These are phyloP conservation scores for Nemania serpens DNA, from an alignment of 2,329 filamentous ascomycete species.

Conservation along the genomic window DNA sequence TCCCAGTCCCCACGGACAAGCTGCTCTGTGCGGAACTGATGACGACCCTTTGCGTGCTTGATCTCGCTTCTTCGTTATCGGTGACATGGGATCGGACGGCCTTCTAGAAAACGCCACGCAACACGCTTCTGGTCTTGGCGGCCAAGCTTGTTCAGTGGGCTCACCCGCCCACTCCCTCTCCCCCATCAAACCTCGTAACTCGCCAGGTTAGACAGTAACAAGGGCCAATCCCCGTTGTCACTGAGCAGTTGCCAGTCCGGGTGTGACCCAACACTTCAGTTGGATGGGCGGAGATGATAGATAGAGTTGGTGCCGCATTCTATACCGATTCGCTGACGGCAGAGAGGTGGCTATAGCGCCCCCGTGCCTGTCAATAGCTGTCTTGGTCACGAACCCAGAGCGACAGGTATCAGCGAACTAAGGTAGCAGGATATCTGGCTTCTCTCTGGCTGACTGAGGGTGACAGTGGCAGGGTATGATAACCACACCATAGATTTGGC, in stretches of 20 bases:
- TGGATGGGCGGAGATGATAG: slow-evolving; percentile 15
- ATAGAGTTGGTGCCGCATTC: slow-evolving; percentile 23
- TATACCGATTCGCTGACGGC: slow-evolving; percentile 23
- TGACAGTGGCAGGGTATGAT: slow-evolving; percentile 16
- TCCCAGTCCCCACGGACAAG: neutral
- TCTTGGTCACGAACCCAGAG: slow-evolving; percentile 18
- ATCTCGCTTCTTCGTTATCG: slow-evolving; percentile 26
- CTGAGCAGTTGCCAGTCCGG: slow-evolving; percentile 23
- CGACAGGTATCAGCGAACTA: slow-evolving; percentile 9
- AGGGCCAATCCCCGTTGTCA: slow-evolving; percentile 16
- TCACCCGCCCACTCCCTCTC: slow-evolving; percentile 7
- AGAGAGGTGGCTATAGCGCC: slow-evolving; percentile 14
- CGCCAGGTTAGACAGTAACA: slow-evolving; percentile 18
- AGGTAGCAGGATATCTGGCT: neutral
- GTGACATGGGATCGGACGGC: slow-evolving; percentile 19
- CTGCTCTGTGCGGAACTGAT: slow-evolving; percentile 16
- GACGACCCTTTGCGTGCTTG: slow-evolving; percentile 19
- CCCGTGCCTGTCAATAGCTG: slow-evolving; percentile 22
- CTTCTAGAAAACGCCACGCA: slow-evolving; percentile 29
- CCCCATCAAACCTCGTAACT: slow-evolving; percentile 7
- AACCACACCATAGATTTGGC: slow-evolving; percentile 9
- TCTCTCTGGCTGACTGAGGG: neutral
- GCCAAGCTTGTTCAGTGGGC: slow-evolving; percentile 28
- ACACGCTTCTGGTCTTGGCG: slow-evolving; percentile 17
- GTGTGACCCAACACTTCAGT: slow-evolving; percentile 25